A percentile compares a stretch with the other conserved stretches of the same genome.
Conservation (phyloP, 768 basidiomycete species). For the Agaricus sinodeliciosus region DNA sequence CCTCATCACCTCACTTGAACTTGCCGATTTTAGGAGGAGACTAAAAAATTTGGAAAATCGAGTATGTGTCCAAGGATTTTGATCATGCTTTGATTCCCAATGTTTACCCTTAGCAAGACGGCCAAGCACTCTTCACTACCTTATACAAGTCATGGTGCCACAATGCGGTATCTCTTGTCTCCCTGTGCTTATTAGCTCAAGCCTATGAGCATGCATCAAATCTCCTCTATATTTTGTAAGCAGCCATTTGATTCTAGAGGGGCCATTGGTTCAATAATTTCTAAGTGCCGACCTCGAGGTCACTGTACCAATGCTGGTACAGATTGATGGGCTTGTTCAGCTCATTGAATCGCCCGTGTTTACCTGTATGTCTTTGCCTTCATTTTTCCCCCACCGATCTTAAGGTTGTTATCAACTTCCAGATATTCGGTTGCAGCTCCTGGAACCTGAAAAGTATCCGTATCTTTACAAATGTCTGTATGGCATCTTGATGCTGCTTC, state of each 20-base stretch:
- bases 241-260: background rate
- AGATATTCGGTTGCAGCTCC: constrained; percentile 87
- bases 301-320: constrained; percentile 89
- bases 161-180: constrained; percentile 94
- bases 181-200: constrained; percentile 92
- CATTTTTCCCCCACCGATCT: background rate
- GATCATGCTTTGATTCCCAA: background rate
- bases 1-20: constrained; percentile 90
- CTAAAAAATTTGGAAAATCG: constrained; percentile 91
- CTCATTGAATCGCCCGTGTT: constrained; percentile 98
- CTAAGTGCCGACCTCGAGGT: constrained; percentile 91
- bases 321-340: constrained; percentile 96
- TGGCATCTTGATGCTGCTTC: constrained; percentile 92
- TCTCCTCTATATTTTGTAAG: constrained; percentile 88
- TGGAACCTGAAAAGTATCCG: constrained; percentile 95
- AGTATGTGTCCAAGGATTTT: constrained; percentile 37
- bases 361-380: constrained; percentile 58
- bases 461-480: constrained; percentile 97
- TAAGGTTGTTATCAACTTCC: background rate
- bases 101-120: constrained; percentile 65
- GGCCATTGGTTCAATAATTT: background rate
- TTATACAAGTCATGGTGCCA: constrained; percentile 98
- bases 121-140: constrained; percentile 90
- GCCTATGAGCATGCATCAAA: constrained; percentile 99
- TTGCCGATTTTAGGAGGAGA: constrained; percentile 90